A percentile compares a stretch with the other conserved stretches of the same genome.
Evolutionary conservation across 768 basidiomycete genomes (phyloP).

Genomic region (Dacryopinax primogenitus): DNA sequence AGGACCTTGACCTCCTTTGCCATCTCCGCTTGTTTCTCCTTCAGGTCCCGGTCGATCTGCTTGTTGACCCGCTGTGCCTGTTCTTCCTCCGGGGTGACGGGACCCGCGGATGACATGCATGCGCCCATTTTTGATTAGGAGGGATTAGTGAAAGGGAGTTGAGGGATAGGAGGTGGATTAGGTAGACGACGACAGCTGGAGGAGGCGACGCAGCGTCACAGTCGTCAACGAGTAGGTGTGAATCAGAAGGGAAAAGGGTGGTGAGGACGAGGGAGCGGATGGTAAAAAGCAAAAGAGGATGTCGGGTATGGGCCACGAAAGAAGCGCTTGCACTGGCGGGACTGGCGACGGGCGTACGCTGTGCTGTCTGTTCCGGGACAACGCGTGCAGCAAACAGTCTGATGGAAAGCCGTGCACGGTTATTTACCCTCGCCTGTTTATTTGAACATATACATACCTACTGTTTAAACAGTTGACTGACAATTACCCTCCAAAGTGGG

Average conservation of each 20-base stretch:
- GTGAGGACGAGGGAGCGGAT: too few species aligned
- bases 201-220: background rate
- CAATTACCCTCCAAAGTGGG: too few species aligned
- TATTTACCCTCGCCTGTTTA: too few species aligned
- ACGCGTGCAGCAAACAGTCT: too few species aligned
- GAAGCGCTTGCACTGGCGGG: too few species aligned
- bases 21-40: constrained; percentile 68
- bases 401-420: too few species aligned
- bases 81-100: constrained; percentile 49
- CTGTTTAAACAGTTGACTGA: too few species aligned
- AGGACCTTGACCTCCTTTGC: constrained; percentile 47
- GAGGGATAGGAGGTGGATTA: background rate
- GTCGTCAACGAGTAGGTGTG: background rate
- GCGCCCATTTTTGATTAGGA: constrained; percentile 57
- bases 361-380: too few species aligned
- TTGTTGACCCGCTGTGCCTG: constrained; percentile 33
- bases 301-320: too few species aligned
- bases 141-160: background rate
- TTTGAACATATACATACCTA: too few species aligned
- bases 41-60: constrained; percentile 50
- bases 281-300: too few species aligned
- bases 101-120: constrained; percentile 54
- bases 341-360: too few species aligned
- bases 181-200: background rate
- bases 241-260: background rate